Evolutionary conservation across 352 stramenopile genomes (phyloP).

Genomic region (Globisporangium spinosum): DNA sequence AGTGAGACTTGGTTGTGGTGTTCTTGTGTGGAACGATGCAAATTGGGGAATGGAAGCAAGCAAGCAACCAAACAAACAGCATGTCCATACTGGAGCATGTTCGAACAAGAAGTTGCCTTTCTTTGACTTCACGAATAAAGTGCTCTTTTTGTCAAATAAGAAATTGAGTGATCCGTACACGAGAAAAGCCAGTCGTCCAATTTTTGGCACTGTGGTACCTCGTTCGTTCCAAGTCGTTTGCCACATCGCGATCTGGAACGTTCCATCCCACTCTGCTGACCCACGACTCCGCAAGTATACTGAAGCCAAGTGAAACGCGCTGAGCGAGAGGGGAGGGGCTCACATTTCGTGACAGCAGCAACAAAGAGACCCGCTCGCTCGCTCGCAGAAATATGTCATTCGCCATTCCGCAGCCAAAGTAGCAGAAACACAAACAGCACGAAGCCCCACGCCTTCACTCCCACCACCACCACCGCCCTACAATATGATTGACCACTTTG

Average conservation of each 20-base stretch:
- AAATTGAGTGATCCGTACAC: not conserved
- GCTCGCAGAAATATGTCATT: not conserved
- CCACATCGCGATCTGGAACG: constrained; percentile 19
- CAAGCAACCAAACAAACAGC: not conserved
- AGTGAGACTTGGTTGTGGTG: not conserved
- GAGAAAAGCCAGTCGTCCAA: constrained; percentile 1
- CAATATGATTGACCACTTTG: constrained; percentile 91
- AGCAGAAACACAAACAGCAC: not conserved
- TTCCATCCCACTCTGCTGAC: constrained; percentile 14
- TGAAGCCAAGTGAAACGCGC: constrained; percentile 3
- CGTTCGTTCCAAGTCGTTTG: constrained; percentile 4
- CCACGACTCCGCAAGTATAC: not conserved
- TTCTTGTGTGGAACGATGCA: constrained; percentile 1
- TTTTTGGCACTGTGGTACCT: not conserved
- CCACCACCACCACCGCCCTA: not conserved
- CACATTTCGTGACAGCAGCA: constrained; percentile 2
- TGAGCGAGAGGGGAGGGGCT: constrained; percentile 11
- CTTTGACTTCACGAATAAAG: not conserved
- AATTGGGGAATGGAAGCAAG: not conserved
- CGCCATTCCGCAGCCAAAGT: not conserved
- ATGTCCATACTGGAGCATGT: too few species aligned
- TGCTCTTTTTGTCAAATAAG: constrained; percentile 4
- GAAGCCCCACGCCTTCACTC: not conserved
- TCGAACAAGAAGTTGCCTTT: not conserved
- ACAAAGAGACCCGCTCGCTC: not conserved